These are phyloP conservation scores for Pythium apleroticum DNA, from an alignment of 352 stramenopile genomes.

Conservation along the genomic window DNA sequence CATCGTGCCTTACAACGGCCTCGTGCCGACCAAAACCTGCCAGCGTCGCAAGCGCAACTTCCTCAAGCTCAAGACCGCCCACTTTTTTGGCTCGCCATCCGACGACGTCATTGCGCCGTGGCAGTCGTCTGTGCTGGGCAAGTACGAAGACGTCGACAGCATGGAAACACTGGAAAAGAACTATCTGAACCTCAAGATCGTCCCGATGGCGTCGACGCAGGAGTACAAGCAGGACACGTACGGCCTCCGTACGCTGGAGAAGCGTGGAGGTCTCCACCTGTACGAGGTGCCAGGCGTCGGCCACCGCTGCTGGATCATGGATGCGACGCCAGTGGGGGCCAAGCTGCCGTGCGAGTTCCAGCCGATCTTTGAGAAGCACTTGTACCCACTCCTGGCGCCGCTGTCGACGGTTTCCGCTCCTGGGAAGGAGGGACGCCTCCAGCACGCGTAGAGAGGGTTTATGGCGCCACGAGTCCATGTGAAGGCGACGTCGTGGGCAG, in stretches of 20 bases:
- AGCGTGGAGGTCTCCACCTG: constrained; percentile 27
- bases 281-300: constrained; percentile 27
- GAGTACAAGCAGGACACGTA: constrained; percentile 47
- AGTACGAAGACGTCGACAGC: constrained; percentile 34
- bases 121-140: constrained; percentile 31
- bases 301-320: constrained; percentile 36
- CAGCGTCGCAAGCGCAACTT: constrained; percentile 40
- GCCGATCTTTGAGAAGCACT: constrained; percentile 38
- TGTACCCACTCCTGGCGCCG: constrained; percentile 29
- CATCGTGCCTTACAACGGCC: constrained; percentile 24
- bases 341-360: constrained; percentile 34
- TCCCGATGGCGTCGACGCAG: constrained; percentile 35
- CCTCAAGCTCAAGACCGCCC: constrained; percentile 19
- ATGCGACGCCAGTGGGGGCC: constrained; percentile 6
- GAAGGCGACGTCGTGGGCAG: too few species aligned
- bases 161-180: constrained; percentile 30
- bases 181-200: constrained; percentile 32
- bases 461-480: too few species aligned
- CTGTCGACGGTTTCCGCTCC: too few species aligned
- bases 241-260: constrained; percentile 34
- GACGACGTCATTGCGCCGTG: constrained; percentile 38
- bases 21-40: constrained; percentile 33
- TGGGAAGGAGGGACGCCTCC: too few species aligned
- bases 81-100: constrained; percentile 37
- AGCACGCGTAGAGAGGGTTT: too few species aligned